These are phyloP conservation scores for Fraxinus latifolia DNA, from an alignment of 305 asterid species.

Conservation along the genomic window DNA sequence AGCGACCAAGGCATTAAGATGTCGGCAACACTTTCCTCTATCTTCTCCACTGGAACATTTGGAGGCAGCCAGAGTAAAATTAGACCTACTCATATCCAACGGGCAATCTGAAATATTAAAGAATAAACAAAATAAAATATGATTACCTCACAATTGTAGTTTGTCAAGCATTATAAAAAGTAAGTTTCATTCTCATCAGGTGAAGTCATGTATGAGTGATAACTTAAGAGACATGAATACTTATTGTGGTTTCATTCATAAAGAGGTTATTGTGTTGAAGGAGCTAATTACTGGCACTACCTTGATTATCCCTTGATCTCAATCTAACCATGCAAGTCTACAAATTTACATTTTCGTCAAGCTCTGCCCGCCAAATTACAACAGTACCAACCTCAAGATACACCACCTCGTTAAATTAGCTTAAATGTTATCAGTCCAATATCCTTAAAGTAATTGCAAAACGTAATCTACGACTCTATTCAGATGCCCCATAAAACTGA, in stretches of 20 bases:
- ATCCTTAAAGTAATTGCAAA: background rate
- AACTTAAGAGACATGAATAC: background rate
- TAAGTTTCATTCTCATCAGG: background rate
- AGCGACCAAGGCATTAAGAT: slow-evolving; percentile 77
- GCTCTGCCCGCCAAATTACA: slow-evolving; percentile 17
- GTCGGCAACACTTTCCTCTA: slow-evolving; percentile 80
- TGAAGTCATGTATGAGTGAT: background rate
- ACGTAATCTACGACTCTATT: background rate
- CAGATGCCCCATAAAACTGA: background rate
- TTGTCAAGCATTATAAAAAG: background rate
- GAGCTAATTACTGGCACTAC: background rate
- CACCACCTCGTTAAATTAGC: background rate
- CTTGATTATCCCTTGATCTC: background rate
- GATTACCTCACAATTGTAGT: background rate
- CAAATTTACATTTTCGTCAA: background rate
- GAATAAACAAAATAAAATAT: background rate
- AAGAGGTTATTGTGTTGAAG: background rate
- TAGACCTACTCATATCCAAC: slow-evolving; percentile 64
- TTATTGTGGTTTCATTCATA: too few relatives aligned
- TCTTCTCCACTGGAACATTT: slow-evolving; percentile 63
- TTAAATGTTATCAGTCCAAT: slow-evolving; percentile 7
- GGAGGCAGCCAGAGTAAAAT: slow-evolving; percentile 73
- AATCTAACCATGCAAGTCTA: background rate
- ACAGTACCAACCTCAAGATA: background rate
- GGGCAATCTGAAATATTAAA: slow-evolving; percentile 67